These are phyloP conservation scores for Alternaria dauci DNA, from an alignment of 2,329 filamentous ascomycete genomes.

Conservation along the genomic window DNA sequence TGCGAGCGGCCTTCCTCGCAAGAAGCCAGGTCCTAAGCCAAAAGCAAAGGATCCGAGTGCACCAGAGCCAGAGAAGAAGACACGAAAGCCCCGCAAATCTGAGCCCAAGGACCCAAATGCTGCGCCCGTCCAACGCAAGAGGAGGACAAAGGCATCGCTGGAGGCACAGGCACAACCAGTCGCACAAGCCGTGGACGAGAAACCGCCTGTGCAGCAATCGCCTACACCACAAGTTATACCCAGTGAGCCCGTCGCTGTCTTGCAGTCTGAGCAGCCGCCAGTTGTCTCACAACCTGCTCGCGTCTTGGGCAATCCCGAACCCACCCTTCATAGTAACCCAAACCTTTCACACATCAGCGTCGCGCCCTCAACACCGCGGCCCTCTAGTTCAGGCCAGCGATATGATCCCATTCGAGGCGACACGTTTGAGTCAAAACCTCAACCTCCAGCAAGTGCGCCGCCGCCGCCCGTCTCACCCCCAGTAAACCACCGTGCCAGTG, in stretches of 20 bases:
- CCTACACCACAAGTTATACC: slow-evolving; percentile 42
- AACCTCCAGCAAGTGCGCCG: slow-evolving; percentile 54
- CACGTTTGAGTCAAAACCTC: slow-evolving; percentile 52
- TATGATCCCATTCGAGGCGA: slow-evolving; percentile 88
- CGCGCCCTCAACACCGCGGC: slow-evolving; percentile 59
- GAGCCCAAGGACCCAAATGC: slow-evolving; percentile 60
- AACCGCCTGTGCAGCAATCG: slow-evolving; percentile 32
- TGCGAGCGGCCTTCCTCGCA: slow-evolving; percentile 49
- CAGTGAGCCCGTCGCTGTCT: slow-evolving; percentile 34
- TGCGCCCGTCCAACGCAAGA: slow-evolving; percentile 58
- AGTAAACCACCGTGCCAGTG: slow-evolving; percentile 78
- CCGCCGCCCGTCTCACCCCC: slow-evolving; percentile 59
- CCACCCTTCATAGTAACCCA: slow-evolving; percentile 49
- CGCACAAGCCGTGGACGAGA: slow-evolving; percentile 37
- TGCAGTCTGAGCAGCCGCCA: slow-evolving; percentile 41
- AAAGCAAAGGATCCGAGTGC: slow-evolving; percentile 48
- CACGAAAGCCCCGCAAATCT: slow-evolving; percentile 57
- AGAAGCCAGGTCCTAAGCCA: slow-evolving; percentile 56
- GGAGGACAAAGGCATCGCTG: slow-evolving; percentile 53
- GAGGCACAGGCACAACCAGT: slow-evolving; percentile 44
- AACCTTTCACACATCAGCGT: slow-evolving; percentile 52
- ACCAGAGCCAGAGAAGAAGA: slow-evolving; percentile 53
- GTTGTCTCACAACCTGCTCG: slow-evolving; percentile 37
- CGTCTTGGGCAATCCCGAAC: slow-evolving; percentile 52
- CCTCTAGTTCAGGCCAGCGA: slow-evolving; percentile 76